Base-by-base conservation (phyloP, 495 filamentous ascomycete species). In the Aspergillus haitiensis region DNA sequence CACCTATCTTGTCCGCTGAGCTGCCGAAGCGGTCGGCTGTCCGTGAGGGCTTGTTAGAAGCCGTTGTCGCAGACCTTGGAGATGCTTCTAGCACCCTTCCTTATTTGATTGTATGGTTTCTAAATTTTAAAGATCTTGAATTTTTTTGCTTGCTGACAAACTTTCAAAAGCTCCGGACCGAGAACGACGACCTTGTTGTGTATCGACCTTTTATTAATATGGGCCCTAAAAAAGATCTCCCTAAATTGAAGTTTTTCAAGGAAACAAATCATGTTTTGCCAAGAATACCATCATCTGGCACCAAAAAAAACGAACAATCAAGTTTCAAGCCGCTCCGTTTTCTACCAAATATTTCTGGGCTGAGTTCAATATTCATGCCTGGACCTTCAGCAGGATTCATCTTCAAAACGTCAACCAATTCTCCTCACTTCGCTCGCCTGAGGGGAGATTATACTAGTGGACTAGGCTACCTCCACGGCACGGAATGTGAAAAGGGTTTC, bases 31-130 rank as follows among this genome's bases (percentile, higher is more conserved):
- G 86, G 67, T 84, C 84, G n/a, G 84, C 83, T 36, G 80, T 82
- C 8, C 87, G 86, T 62, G 92, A 92, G 65, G 76, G 73, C 2
- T 66, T 98, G 6, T 82, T 83, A 16, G 92, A 98, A 67, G 81
- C 93, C 32, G 63, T 96, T 32, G 80, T 97, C 6, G 85, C 92
- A 46, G 88, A 97, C 58, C 80, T 98, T 44, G 94, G 94, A 10
- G 91, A 96, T 71, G 67, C 79, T 8, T 83, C 78, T 18, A 75
- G 79, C 34, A 87, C 80, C 60, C 84, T 82, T 11, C 91, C 94
- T 18, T 90, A 94, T 70, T 77, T 98, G 37, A 85, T 98, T 68
- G 88, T 93, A 77, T 67, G 84, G 37, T 32, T 54, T 48, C 13
- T 18, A n/a, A 10, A 45, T 33, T 44, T 11, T 10, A 27, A 15